Conservation (phyloP, 129 eudicot species). For the Glebionis coronaria region DNA sequence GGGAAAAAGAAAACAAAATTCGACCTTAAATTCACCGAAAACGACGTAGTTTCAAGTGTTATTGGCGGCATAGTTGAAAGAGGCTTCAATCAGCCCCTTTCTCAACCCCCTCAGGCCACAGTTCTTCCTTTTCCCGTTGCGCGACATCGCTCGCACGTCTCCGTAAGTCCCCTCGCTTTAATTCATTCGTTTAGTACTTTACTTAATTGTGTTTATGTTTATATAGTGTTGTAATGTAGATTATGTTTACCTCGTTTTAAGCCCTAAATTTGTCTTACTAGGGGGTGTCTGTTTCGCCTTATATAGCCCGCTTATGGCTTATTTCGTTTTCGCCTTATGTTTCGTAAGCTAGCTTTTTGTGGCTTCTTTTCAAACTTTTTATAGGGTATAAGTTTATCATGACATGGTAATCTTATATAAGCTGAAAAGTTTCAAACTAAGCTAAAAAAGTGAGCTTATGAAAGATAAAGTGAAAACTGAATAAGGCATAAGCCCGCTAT, state of each 20-base stretch:
- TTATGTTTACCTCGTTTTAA: neutral
- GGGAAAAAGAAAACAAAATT: conserved; percentile 18
- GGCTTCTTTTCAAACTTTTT: no score
- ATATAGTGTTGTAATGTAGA: conserved; percentile 1
- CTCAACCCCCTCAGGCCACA: conserved; percentile 76
- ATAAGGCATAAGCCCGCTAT: no score
- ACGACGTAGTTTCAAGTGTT: conserved; percentile 43
- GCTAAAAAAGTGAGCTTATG: no score
- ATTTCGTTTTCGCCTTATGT: no score
- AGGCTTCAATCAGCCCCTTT: conserved; percentile 40
- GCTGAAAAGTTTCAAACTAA: no score
- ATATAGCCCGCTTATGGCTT: no score
- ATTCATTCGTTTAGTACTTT: neutral
- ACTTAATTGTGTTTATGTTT: neutral
- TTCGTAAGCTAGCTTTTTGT: no score
- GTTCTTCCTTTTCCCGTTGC: conserved; percentile 93
- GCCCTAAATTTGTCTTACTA: no score
- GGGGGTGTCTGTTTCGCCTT: no score
- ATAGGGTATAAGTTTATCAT: no score
- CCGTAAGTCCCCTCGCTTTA: conserved; percentile 44
- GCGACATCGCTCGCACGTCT: conserved; percentile 98
- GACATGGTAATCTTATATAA: no score
- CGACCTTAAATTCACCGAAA: conserved; percentile 34
- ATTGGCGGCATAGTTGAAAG: conserved; percentile 89
- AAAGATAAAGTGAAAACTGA: no score